Evolutionary conservation across 1,284 basidiomycete species (phyloP), one percentile per base, ranked within the genome.

Genomic region (Irpex lacteus): DNA sequence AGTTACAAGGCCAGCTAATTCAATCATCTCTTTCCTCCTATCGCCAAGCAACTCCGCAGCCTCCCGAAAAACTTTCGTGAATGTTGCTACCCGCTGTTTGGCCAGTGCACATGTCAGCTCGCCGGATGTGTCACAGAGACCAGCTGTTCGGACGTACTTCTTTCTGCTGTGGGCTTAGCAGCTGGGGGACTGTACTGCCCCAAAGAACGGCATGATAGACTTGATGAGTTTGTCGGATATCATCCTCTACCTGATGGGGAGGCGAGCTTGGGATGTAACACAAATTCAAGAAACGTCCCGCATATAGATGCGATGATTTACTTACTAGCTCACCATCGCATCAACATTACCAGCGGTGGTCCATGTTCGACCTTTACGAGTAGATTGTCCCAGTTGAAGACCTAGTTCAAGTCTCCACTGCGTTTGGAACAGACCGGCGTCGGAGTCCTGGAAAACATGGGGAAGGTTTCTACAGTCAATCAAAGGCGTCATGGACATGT

Each of bases 11-110:
- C 52, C 26, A 4, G 4, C 37, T 26, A 65, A 5, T 26, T 65
- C 50, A 55, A 63, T n/a, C 64, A 65, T 65, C 15, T 60, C 58
- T 49, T 49, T 36, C 3, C 13, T 19, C 11, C 44, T 6, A 15
- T 61, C 59, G n/a, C 65, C 65, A 4, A 66, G 49, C 32, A 21
- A 15, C 32, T 61, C 54, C 32, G 58, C 8, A 7, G 49, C 60
- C 15, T 8, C 44, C 13, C 38, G 19, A 21, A 26, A 38, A 9
- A 55, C 7, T 44, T 59, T 61, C 6, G 50, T 8, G 19, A 52
- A 52, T 8, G 50, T 21, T n/a, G 50, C 19, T 8, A 7, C n/a
- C 50, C 50, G 9, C 44, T 52, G 13, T 52, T 52, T n/a, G 15
- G 18, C 50, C 11, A 52, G 15, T 44, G 40, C 15, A 9, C 40